Percentiles rank a stretch among this genome's conserved stretches.
Evolutionary conservation across 2,329 filamentous ascomycete species (phyloP).

Genomic region (Paracoccidioides lutzii): DNA sequence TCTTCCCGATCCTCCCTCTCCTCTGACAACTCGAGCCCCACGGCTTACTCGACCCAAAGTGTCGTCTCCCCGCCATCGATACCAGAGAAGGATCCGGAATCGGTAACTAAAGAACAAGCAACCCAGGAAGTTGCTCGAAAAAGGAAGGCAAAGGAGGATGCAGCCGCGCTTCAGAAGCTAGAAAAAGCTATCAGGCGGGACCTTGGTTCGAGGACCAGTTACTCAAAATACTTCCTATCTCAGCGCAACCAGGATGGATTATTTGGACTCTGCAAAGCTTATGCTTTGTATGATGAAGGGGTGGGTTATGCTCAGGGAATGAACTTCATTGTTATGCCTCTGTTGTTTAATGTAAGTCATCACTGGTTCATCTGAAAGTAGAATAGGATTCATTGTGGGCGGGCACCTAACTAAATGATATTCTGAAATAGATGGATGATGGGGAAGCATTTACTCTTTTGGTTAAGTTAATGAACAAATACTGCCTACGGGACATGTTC

Average conservation of each 20-base stretch:
- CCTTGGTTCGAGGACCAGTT: constrained; percentile 83
- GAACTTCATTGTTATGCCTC: constrained; percentile 95
- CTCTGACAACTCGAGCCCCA: constrained; percentile 58
- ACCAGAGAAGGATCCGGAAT: constrained; percentile 50
- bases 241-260: constrained; percentile 85
- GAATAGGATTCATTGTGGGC: background rate
- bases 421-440: constrained; percentile 64
- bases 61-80: constrained; percentile 44
- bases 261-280: constrained; percentile 93
- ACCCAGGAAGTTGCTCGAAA: constrained; percentile 54
- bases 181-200: constrained; percentile 89
- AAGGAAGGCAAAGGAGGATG: constrained; percentile 67
- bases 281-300: constrained; percentile 84
- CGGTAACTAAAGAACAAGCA: constrained; percentile 52
- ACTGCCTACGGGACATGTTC: constrained; percentile 83
- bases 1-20: constrained; percentile 79
- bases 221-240: constrained; percentile 86
- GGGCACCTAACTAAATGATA: background rate
- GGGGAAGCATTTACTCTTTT: constrained; percentile 92
- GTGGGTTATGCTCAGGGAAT: constrained; percentile 98
- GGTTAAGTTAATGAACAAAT: constrained; percentile 92
- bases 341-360: constrained; percentile 71
- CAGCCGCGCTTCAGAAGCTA: constrained; percentile 59
- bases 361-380: background rate
- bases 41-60: constrained; percentile 43